phyloP scores from a whole-genome alignment of 768 basidiomycete genomes.

The Tulasnella sp. region DNA sequence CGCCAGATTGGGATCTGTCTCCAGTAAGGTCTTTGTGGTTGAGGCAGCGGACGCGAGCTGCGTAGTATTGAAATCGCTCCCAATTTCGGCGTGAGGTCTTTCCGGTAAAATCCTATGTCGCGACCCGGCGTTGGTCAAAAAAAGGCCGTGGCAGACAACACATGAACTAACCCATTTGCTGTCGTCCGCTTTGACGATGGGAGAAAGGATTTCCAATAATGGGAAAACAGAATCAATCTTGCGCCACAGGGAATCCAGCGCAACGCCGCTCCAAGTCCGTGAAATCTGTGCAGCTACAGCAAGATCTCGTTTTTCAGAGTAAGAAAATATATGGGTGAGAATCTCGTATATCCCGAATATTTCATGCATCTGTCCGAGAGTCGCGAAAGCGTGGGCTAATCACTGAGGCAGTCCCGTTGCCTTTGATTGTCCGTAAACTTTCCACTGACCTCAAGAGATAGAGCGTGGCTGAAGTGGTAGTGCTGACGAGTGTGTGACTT shows the following conservation, averaged over 20 bases:
- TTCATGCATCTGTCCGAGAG: neutral
- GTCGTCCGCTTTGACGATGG: neutral
- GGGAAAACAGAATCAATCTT: neutral
- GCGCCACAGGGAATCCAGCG: constrained; percentile 10
- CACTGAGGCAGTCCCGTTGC: no score
- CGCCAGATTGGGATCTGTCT: neutral
- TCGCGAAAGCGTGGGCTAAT: no score
- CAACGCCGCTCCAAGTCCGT: neutral
- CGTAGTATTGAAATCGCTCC: neutral
- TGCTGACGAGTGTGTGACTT: no score
- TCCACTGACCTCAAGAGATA: no score
- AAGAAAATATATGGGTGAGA: neutral
- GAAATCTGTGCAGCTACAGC: neutral
- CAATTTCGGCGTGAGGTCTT: neutral
- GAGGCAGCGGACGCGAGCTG: neutral
- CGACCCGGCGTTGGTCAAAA: neutral
- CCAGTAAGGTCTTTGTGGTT: neutral
- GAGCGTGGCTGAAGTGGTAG: no score
- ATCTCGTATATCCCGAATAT: neutral
- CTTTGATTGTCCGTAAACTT: no score
- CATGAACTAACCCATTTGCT: neutral
- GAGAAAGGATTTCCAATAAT: neutral
- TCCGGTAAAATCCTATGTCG: neutral
- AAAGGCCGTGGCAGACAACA: neutral
- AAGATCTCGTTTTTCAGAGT: neutral